Percentiles rank a stretch among this genome's conserved stretches.
These are phyloP conservation scores for Fusarium pseudograminearum DNA, from an alignment of 2,329 filamentous ascomycete genomes.

Conservation along the genomic window DNA sequence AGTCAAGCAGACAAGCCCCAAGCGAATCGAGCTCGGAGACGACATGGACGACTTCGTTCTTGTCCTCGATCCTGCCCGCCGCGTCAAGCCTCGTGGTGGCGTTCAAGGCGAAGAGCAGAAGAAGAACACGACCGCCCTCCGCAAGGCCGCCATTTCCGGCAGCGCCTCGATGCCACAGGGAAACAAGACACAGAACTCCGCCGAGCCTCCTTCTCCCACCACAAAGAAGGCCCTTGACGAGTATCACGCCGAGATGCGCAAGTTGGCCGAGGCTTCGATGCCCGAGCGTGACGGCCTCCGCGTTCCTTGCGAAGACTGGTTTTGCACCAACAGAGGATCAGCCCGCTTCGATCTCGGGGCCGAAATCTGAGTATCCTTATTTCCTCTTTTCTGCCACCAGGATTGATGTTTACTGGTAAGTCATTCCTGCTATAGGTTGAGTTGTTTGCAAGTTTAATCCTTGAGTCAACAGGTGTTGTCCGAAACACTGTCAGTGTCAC, in stretches of 20 bases:
- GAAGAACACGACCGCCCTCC: not conserved
- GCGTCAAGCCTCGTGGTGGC: not conserved
- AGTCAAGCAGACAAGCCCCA: not conserved
- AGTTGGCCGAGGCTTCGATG: not conserved
- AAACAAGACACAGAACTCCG: not conserved
- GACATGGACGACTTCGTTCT: not conserved
- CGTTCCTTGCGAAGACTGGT: not conserved
- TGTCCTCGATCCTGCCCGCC: not conserved
- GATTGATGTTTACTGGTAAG: not conserved
- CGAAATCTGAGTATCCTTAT: not conserved
- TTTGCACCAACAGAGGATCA: not conserved
- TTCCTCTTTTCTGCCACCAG: not conserved
- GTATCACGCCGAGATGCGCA: constrained; percentile 1
- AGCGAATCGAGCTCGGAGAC: not conserved
- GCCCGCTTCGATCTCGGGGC: not conserved
- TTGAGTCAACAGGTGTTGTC: no score
- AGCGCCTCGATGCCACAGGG: no score
- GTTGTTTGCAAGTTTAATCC: not conserved
- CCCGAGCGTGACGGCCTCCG: not conserved
- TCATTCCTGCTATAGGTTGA: not conserved
- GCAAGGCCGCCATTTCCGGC: not conserved
- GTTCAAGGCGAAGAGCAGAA: not conserved
- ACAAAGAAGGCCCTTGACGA: not conserved
- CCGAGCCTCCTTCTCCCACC: not conserved
- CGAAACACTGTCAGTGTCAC: not conserved